Evolutionary conservation across 306 rosid species (phyloP), one percentile per base, ranked within the genome.

Genomic region (Macrotyloma uniflorum): DNA sequence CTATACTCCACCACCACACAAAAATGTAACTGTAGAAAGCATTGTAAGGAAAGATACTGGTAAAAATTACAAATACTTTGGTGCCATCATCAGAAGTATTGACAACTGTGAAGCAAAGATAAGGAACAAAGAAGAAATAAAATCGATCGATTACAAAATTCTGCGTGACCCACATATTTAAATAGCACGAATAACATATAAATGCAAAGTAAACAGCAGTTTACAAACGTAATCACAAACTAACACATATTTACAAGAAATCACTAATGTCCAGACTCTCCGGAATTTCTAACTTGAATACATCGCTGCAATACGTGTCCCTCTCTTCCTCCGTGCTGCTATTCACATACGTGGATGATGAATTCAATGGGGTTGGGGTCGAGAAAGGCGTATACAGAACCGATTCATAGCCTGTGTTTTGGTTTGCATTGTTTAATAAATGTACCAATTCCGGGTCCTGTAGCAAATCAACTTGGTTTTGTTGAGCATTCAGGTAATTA

Each of bases 231-330:
- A 2, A 74, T 6, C 45, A 35, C 22, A 14, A 42, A 42, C 28
- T 47, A 9, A 71, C 51, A 49, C 59, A 67, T 73, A 84, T 86
- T 87, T 86, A 96, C 96, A 96, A 69, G 76, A 87, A 87, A 46
- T 87, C 99, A 51, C 42, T 84, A 40, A 96, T 86, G 46, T 91
- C 96, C 72, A 93, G 75, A 86, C 89, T 84, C 80, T 90, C 97
- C 2, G 99, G 98, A 79, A 93, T 87, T 77, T 90, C 98, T 9
- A 96, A 91, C 83, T 93, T 87, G 79, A 91, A 91, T 49, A 91
- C 26, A 70, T 84, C 85, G 75, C 93, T 89, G 86, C 96, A 86
- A 76, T 78, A 86, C 59, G 90, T 92, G 49, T 95, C 98, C 40
- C 84, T 88, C 61, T 92, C 98, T 65, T 92, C 98, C 86, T 95